Conservation (phyloP, 140 eudicot genomes). For the Cichorium intybus region DNA sequence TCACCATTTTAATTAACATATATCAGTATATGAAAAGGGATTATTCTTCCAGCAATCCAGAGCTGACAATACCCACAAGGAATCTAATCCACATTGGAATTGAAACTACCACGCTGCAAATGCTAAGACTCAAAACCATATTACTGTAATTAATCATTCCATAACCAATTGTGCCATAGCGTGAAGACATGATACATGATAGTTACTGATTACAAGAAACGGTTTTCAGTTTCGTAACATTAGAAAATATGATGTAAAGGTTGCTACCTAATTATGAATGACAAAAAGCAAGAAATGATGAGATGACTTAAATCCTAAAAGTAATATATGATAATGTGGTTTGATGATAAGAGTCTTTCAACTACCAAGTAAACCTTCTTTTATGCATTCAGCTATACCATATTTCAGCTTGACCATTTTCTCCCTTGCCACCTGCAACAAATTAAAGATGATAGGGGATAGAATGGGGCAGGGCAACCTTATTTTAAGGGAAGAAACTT, state of each 20-base stretch:
- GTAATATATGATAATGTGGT: conserved; percentile 1
- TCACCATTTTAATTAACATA: background rate
- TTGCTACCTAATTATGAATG: background rate
- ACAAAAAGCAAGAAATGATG: conserved; percentile 9
- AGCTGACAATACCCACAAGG: background rate
- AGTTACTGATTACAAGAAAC: background rate
- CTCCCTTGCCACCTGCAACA: conserved; percentile 63
- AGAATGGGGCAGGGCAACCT: background rate
- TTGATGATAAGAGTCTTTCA: conserved; percentile 30
- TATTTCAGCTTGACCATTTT: conserved; percentile 60
- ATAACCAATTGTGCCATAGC: no score
- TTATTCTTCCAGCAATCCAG: no score
- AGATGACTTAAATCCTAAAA: conserved; percentile 14
- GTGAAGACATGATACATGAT: background rate
- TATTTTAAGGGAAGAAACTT: conserved; percentile 34
- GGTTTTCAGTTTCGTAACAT: background rate
- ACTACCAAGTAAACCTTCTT: conserved; percentile 42
- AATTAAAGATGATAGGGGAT: conserved; percentile 5
- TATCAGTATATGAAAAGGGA: background rate
- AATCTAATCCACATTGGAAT: background rate
- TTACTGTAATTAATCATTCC: background rate
- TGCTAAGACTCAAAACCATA: background rate
- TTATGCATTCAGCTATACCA: conserved; percentile 56
- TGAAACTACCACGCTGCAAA: no score
- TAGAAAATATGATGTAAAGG: conserved; percentile 2